A percentile compares a stretch with the other conserved stretches of the same genome.
phyloP scores from a whole-genome alignment of 176 grass and related monocot species.

The Puccinellia tenuiflora region DNA sequence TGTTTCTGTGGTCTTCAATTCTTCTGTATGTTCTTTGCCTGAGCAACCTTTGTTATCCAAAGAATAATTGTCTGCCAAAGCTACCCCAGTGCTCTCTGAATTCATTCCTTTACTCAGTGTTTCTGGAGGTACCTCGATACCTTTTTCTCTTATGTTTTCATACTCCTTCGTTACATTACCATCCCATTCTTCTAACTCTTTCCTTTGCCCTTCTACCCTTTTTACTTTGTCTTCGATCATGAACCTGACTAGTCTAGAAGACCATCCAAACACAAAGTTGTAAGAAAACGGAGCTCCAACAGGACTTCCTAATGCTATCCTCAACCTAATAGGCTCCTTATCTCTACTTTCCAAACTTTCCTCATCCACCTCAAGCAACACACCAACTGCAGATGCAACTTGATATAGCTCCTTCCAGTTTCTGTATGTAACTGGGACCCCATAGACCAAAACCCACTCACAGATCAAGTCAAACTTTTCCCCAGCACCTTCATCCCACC shows the following conservation, averaged over 20 bases:
- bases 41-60: not conserved
- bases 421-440: conserved; percentile 30
- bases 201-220: not conserved
- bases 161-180: not conserved
- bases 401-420: conserved; percentile 41
- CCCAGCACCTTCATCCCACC: not conserved
- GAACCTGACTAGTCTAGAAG: conserved; percentile 15
- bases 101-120: not conserved
- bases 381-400: conserved; percentile 26
- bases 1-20: not conserved
- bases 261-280: conserved; percentile 21
- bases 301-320: not conserved
- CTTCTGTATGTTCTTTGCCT: not conserved
- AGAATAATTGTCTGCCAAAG: not conserved
- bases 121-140: conserved; percentile 5
- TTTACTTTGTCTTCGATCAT: conserved; percentile 10
- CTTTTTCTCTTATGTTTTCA: not conserved
- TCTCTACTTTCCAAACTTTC: conserved; percentile 20
- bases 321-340: conserved; percentile 36
- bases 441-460: conserved; percentile 30
- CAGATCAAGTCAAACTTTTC: conserved; percentile 12
- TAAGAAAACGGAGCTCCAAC: conserved; percentile 16
- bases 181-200: not conserved
- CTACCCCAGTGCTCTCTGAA: not conserved
- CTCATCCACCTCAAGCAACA: conserved; percentile 32